Percentiles rank a stretch among this genome's conserved stretches.
Evolutionary conservation across 2,329 filamentous ascomycete genomes (phyloP).

Genomic region (Trichoderma sp.): DNA sequence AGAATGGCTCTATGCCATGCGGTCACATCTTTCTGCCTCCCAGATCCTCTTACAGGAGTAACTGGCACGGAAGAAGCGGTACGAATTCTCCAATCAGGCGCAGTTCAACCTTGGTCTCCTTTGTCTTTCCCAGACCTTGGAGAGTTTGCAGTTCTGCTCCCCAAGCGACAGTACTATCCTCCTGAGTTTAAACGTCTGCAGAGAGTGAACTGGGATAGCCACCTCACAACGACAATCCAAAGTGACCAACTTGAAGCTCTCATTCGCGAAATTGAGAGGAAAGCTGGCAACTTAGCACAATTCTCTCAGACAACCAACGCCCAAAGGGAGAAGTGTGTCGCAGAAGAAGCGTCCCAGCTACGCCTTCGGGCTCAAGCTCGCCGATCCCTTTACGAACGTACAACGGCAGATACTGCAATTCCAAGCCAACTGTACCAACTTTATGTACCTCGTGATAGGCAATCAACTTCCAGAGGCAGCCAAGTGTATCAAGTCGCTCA

Average conservation of each 20-base stretch:
- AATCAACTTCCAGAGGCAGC: neutral
- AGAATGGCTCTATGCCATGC: conserved; percentile 62
- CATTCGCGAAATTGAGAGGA: neutral
- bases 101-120: conserved; percentile 51
- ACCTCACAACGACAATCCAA: conserved; percentile 39
- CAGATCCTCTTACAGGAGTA: conserved; percentile 57
- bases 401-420: neutral
- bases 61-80: conserved; percentile 65
- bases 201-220: conserved; percentile 35
- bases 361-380: neutral
- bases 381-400: neutral
- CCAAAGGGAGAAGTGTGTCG: neutral
- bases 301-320: neutral
- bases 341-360: neutral
- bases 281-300: neutral
- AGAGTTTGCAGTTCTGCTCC: conserved; percentile 27
- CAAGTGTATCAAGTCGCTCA: neutral
- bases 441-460: neutral
- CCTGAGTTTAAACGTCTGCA: conserved; percentile 36
- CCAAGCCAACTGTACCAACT: fast-evolving
- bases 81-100: conserved; percentile 49
- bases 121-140: conserved; percentile 26
- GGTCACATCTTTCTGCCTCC: conserved; percentile 57
- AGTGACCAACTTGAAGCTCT: conserved; percentile 33
- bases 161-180: conserved; percentile 42